Percentiles rank a stretch among this genome's conserved stretches.
Conservation (phyloP, 1,284 basidiomycete genomes). For the Ustilago tritici region DNA sequence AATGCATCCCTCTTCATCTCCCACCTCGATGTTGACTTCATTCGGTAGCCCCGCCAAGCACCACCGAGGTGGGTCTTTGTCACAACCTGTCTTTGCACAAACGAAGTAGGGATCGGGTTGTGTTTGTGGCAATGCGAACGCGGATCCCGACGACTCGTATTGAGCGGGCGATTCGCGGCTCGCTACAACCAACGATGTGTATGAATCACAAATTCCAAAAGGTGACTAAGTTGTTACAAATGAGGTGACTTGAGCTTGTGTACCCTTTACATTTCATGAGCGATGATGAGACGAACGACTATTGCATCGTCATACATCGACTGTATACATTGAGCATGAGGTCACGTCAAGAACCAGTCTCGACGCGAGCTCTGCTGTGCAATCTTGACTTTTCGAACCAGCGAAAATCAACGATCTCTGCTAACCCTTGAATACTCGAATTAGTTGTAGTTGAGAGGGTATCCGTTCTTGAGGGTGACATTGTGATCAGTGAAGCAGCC, state of each 20-base stretch:
- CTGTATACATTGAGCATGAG: not conserved
- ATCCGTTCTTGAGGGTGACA: constrained; percentile 38
- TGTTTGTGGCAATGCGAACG: not conserved
- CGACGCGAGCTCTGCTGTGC: not conserved
- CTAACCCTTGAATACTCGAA: too few relatives aligned
- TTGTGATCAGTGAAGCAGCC: constrained; percentile 46
- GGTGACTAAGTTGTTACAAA: constrained; percentile 5
- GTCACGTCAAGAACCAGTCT: constrained; percentile 6
- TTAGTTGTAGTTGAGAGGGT: constrained; percentile 37
- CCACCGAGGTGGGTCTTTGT: not conserved
- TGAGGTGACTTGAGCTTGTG: constrained; percentile 8
- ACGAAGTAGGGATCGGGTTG: not conserved
- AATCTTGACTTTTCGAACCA: constrained; percentile 11
- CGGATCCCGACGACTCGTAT: constrained; percentile 21
- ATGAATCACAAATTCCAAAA: constrained; percentile 8
- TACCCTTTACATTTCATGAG: not conserved
- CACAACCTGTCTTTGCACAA: not conserved
- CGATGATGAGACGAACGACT: not conserved
- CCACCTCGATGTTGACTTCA: not conserved
- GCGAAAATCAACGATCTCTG: constrained; percentile 1
- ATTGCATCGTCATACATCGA: constrained; percentile 6
- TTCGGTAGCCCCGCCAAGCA: not conserved
- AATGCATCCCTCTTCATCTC: not conserved
- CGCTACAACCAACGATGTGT: not conserved
- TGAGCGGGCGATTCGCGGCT: constrained; percentile 26